A percentile compares a stretch with the other conserved stretches of the same genome.
Conservation (phyloP, 2,329 filamentous ascomycete species). For the Colletotrichum sp. region DNA sequence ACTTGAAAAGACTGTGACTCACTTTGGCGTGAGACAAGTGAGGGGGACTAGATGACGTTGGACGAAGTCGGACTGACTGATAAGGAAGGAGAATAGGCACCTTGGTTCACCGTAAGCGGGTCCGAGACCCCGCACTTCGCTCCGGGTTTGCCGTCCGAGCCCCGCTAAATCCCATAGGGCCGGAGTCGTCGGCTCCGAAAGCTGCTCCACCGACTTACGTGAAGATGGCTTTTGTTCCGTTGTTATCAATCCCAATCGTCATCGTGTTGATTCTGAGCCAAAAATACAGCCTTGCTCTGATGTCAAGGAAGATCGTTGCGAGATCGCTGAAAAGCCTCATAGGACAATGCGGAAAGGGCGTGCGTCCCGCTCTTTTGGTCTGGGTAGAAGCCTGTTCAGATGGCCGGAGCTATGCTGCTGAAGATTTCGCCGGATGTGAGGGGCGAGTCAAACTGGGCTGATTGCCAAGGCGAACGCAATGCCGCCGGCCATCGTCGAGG, state of each 20-base stretch:
- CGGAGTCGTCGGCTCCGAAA: neutral
- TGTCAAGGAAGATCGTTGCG: neutral
- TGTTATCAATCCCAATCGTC: neutral
- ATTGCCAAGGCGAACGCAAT: slow-evolving; percentile 12
- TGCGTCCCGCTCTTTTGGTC: neutral
- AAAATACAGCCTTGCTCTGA: neutral
- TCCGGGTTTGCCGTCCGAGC: neutral
- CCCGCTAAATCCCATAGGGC: neutral
- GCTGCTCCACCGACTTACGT: neutral
- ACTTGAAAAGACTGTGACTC: neutral
- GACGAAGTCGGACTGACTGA: neutral
- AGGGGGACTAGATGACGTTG: neutral
- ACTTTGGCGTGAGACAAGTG: neutral
- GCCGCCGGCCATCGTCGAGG: neutral
- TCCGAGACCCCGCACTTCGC: neutral
- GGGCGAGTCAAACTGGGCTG: slow-evolving; percentile 16
- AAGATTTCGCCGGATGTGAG: neutral
- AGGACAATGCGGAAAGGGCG: neutral
- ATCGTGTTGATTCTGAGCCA: neutral
- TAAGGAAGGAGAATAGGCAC: neutral
- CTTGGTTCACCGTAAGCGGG: neutral
- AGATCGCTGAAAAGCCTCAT: neutral
- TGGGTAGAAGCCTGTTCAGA: neutral
- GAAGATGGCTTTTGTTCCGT: neutral
- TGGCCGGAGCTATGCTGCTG: neutral